Percentiles rank a stretch among this genome's conserved stretches.
These are phyloP conservation scores for Nannochloropsis salina DNA, from an alignment of 108 stramenopile genomes.

Conservation along the genomic window DNA sequence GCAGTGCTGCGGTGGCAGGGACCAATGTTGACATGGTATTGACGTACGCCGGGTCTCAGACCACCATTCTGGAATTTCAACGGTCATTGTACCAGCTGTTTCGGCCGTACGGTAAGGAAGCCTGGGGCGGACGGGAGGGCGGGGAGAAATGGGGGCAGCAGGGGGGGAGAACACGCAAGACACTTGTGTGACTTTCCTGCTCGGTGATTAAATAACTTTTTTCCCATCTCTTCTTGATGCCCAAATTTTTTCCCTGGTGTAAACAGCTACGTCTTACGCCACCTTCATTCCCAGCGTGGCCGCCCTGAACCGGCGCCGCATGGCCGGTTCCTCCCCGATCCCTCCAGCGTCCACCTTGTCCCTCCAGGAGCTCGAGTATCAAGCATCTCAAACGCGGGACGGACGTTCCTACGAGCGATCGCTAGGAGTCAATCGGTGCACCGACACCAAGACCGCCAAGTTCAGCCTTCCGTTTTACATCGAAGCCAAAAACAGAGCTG, in stretches of 20 bases:
- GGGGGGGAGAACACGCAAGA: not conserved
- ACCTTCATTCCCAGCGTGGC: not conserved
- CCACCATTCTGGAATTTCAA: not conserved
- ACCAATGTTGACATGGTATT: not conserved
- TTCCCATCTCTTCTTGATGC: not conserved
- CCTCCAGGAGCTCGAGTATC: not conserved
- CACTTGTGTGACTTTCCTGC: no score
- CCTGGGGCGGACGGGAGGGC: not conserved
- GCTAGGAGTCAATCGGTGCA: not conserved
- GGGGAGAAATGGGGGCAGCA: not conserved
- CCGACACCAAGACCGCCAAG: not conserved
- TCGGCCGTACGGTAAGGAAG: constrained; percentile 7
- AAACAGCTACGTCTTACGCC: not conserved
- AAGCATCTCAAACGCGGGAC: not conserved
- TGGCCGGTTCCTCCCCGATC: not conserved
- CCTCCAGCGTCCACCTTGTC: not conserved
- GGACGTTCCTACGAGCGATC: not conserved
- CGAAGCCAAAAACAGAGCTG: not conserved
- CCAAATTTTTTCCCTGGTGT: not conserved
- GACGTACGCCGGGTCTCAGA: not conserved
- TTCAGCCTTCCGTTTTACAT: constrained; percentile 9
- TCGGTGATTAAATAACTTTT: not conserved
- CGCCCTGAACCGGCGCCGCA: no score
- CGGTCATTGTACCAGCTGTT: constrained; percentile 15
- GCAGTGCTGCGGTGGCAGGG: not conserved